Base-by-base conservation (phyloP, 495 filamentous ascomycete genomes). In the Extremus antarcticus region DNA sequence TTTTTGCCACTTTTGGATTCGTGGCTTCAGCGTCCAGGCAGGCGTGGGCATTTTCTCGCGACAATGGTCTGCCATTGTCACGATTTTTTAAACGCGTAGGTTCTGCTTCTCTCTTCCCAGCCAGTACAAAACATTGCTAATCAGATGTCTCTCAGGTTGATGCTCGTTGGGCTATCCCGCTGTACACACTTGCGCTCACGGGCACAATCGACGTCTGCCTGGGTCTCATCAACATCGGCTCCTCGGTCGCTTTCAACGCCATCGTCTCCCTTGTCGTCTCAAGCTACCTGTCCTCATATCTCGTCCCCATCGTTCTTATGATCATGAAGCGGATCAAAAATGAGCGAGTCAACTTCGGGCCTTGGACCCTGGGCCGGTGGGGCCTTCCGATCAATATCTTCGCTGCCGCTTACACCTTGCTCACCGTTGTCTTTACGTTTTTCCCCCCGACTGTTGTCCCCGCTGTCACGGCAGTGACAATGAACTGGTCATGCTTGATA, bases 201-300 rank as follows among this genome's bases (percentile, higher is more conserved):
- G 24, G 43, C n/a, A 22, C 41, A 20, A 56, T 58, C 50, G 23
- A 61, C 16, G 25, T 50, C 11, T 38, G 50, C 3, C 56, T 62
- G 2, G 56, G 46, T 13, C 51, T 59, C 3, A 62, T 62, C 43
- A 59, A 62, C 53, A 51, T 60, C 23, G 58, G 58, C 11, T 55
- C 58, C 3, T 41, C 38, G 1, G 29, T 35, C 1, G 56, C 57
- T 2, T 62, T 62, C 56, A 55, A 55, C 35, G 51, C 59, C 16
- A 40, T 59, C 51, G 38, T 62, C 45, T 39, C 8, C 41, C 7
- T 56, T 9, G 41, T 45, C 11, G 54, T n/a, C n/a, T n/a, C n/a
- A n/a, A n/a, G n/a, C n/a, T n/a, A n/a, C n/a, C n/a, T n/a, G n/a
- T n/a, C n/a, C n/a, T n/a, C n/a, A n/a, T n/a, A n/a, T n/a, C n/a